phyloP scores from a whole-genome alignment of 441 rosid species.

The Syzygium malaccense region DNA sequence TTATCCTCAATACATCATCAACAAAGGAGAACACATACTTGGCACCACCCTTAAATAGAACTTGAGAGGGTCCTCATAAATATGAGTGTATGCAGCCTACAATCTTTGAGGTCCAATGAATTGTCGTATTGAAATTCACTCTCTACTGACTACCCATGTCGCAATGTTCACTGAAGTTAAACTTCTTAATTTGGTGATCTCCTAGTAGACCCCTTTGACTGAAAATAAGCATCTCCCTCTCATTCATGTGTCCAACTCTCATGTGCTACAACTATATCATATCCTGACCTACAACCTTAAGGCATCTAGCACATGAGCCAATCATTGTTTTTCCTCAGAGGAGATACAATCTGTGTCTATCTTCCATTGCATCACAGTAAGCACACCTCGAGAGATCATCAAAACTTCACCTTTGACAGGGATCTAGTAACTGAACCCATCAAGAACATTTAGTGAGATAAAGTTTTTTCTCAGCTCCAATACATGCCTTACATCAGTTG shows the following conservation, averaged over 20 bases:
- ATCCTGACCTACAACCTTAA: not conserved
- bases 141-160: not conserved
- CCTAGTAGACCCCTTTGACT: not conserved
- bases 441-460: not conserved
- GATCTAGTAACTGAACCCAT: not conserved
- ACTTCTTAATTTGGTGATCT: not conserved
- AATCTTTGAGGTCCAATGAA: accelerated
- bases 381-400: not conserved
- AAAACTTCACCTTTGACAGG: not conserved
- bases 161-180: not conserved
- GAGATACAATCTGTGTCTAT: not conserved
- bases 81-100: not conserved
- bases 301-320: not conserved
- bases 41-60: not conserved
- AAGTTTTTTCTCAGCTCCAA: not conserved
- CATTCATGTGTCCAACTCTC: not conserved
- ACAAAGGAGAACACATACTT: not conserved
- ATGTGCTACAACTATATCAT: not conserved
- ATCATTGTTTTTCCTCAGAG: not conserved
- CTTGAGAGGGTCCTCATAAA: not conserved
- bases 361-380: not conserved
- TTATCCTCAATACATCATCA: not conserved
- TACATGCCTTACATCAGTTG: not conserved
- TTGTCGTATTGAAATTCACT: not conserved
- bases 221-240: not conserved